Evolutionary conservation across 768 basidiomycete species (phyloP).

Genomic region (Rhodotorula toruloides): DNA sequence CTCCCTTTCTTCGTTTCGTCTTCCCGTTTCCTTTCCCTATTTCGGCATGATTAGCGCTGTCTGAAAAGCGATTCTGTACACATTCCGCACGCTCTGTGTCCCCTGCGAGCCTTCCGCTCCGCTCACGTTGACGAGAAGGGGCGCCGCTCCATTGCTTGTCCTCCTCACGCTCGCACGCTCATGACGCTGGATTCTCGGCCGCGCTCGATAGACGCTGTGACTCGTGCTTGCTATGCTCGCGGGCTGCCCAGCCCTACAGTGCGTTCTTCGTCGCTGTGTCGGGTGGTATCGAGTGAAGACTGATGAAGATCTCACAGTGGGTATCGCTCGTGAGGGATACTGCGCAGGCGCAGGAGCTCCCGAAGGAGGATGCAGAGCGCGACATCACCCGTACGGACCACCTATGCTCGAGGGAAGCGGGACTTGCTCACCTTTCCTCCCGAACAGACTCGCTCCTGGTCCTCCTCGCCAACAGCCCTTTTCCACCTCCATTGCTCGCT

Average conservation of each 20-base stretch:
- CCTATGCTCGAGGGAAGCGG: too few species aligned
- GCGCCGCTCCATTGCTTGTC: too few species aligned
- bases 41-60: too few species aligned
- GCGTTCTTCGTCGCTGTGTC: neutral
- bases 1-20: too few species aligned
- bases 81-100: too few species aligned
- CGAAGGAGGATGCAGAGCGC: neutral
- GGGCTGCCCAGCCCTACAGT: neutral
- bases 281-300: too few species aligned
- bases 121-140: too few species aligned
- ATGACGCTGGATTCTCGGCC: neutral
- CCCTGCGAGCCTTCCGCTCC: too few species aligned
- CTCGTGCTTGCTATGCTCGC: constrained; percentile 10
- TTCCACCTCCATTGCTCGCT: neutral
- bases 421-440: neutral
- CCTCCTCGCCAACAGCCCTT: neutral
- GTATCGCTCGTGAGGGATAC: constrained; percentile 1
- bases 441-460: constrained; percentile 8
- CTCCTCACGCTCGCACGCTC: too few species aligned
- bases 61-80: too few species aligned
- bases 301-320: constrained; percentile 3
- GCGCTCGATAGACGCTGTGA: constrained; percentile 7
- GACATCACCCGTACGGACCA: constrained; percentile 1
- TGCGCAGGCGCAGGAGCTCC: neutral
- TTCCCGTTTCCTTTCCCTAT: too few species aligned